These are phyloP conservation scores for Boletus coccyginus DNA, from an alignment of 768 basidiomycete species.

Conservation along the genomic window DNA sequence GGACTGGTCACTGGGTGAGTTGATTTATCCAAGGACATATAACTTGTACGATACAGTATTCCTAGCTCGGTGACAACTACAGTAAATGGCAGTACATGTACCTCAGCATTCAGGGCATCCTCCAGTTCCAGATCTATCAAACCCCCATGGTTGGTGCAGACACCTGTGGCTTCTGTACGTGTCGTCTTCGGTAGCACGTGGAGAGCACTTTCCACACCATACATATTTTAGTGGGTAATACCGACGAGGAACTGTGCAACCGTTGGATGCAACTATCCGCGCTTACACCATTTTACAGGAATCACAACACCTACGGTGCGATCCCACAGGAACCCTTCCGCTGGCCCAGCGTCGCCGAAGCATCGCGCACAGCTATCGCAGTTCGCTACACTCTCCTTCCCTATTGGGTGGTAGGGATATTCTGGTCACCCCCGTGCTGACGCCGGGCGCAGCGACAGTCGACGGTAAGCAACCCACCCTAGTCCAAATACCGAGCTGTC, in stretches of 20 bases:
- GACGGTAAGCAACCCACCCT: constrained; percentile 44
- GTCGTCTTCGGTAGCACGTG: background rate
- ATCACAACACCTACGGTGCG: constrained; percentile 66
- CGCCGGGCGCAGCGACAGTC: constrained; percentile 64
- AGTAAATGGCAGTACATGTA: constrained; percentile 70
- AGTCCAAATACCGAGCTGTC: background rate
- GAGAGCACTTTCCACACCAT: constrained; percentile 2
- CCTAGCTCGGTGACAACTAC: constrained; percentile 68
- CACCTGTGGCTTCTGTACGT: constrained; percentile 37
- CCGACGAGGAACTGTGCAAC: constrained; percentile 74
- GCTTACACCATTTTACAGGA: constrained; percentile 75
- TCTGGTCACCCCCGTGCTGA: constrained; percentile 72
- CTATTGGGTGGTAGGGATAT: constrained; percentile 77
- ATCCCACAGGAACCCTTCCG: constrained; percentile 72
- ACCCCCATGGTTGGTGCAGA: constrained; percentile 82
- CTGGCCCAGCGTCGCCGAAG: constrained; percentile 74
- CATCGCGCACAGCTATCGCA: constrained; percentile 65
- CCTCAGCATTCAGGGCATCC: constrained; percentile 66
- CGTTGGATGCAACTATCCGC: constrained; percentile 85
- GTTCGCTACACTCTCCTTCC: constrained; percentile 67
- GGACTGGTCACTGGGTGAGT: constrained; percentile 66
- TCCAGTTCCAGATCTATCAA: constrained; percentile 80
- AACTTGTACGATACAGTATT: constrained; percentile 27
- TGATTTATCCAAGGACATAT: background rate
- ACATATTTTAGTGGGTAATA: constrained; percentile 42